phyloP scores from a whole-genome alignment of 2,329 filamentous ascomycete species.

The Ilyonectria mors-panacis region DNA sequence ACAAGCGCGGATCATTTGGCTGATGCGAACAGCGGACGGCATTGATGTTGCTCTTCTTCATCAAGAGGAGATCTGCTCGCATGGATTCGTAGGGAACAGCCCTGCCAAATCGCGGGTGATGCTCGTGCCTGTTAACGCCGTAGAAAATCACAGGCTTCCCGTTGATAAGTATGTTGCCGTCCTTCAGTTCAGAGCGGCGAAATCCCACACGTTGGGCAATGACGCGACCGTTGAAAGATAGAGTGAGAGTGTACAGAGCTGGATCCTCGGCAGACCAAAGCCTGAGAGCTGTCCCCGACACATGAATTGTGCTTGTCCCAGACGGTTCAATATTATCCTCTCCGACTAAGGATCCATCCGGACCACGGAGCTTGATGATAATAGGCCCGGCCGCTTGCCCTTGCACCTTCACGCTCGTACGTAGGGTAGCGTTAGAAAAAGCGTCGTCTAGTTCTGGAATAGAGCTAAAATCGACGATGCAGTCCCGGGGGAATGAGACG shows the following conservation, averaged over 20 bases:
- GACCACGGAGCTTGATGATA: constrained; percentile 53
- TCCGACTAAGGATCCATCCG: constrained; percentile 49
- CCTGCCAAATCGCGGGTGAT: constrained; percentile 60
- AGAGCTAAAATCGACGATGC: constrained; percentile 71
- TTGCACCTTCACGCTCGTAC: constrained; percentile 56
- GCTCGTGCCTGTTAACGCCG: constrained; percentile 63
- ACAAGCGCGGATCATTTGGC: constrained; percentile 71
- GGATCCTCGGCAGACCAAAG: constrained; percentile 79
- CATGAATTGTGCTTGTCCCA: background rate
- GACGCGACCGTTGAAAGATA: constrained; percentile 57
- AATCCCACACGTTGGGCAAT: constrained; percentile 73
- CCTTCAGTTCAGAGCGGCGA: constrained; percentile 72
- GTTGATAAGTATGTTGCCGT: constrained; percentile 73
- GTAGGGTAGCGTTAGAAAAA: constrained; percentile 52
- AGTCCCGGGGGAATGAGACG: constrained; percentile 64
- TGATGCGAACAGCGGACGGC: constrained; percentile 78
- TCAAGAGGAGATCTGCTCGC: constrained; percentile 68
- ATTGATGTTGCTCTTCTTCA: constrained; percentile 80
- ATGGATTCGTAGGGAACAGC: constrained; percentile 68
- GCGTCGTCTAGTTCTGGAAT: constrained; percentile 67
- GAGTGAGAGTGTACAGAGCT: constrained; percentile 68
- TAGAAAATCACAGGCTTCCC: constrained; percentile 72
- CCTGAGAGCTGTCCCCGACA: constrained; percentile 52
- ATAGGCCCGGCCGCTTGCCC: background rate
- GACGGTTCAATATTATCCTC: constrained; percentile 38